phyloP scores from a whole-genome alignment of 169 alveolate species.

The Plasmodium fragile region DNA sequence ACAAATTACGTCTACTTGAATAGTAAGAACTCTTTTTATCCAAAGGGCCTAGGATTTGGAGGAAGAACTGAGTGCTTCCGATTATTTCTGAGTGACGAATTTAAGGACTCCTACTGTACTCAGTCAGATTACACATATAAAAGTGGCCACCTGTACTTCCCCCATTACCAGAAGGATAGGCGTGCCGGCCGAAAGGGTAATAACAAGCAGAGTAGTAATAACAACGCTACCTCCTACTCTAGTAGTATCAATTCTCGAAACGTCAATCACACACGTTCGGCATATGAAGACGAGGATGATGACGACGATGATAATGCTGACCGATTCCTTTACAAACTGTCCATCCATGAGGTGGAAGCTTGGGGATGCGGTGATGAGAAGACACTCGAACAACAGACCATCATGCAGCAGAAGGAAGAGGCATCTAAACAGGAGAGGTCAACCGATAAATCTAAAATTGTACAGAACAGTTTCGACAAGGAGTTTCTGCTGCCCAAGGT shows the following conservation, averaged over 20 bases:
- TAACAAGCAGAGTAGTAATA: neutral
- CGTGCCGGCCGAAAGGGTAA: neutral
- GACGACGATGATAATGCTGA: conserved; percentile 27
- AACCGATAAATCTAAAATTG: conserved; percentile 63
- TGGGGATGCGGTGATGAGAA: conserved; percentile 76
- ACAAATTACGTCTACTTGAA: conserved; percentile 64
- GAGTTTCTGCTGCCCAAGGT: conserved; percentile 66
- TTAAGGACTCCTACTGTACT: conserved; percentile 75
- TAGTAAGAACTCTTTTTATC: conserved; percentile 69
- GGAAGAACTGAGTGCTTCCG: conserved; percentile 76
- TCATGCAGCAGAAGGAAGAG: conserved; percentile 50
- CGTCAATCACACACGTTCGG: neutral
- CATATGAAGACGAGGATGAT: conserved; percentile 3
- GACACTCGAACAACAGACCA: conserved; percentile 35
- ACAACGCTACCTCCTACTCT: neutral
- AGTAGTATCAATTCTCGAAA: conserved; percentile 4
- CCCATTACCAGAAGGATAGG: conserved; percentile 29
- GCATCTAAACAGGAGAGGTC: conserved; percentile 68
- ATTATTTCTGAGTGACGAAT: conserved; percentile 73
- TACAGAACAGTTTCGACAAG: conserved; percentile 75
- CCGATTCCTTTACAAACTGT: conserved; percentile 35
- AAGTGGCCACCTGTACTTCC: conserved; percentile 72
- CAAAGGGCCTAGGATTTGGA: conserved; percentile 74
- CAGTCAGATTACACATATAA: conserved; percentile 69
- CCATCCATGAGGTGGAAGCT: conserved; percentile 70